phyloP scores from a whole-genome alignment of 192 early-diverging fungal genomes.

The Coemansia sp. region DNA sequence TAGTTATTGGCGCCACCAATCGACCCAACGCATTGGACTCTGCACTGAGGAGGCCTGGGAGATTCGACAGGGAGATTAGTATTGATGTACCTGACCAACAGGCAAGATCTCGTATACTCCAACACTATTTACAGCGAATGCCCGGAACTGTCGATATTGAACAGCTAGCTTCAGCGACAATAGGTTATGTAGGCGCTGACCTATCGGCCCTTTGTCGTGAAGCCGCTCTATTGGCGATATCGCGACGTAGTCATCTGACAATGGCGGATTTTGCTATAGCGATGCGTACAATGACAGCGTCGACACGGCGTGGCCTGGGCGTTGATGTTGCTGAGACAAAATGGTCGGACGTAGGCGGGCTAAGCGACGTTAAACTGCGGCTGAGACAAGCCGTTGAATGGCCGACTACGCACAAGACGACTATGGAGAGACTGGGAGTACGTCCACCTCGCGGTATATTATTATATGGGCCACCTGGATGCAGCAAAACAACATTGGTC shows the following conservation, averaged over 20 bases:
- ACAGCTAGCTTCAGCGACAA: conserved; percentile 50
- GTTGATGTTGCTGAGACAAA: conserved; percentile 63
- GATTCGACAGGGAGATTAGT: conserved; percentile 97
- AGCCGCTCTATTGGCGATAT: conserved; percentile 61
- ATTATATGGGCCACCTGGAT: conserved; percentile 97
- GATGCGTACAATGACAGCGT: conserved; percentile 68
- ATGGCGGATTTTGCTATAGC: conserved; percentile 70
- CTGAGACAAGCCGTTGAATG: conserved; percentile 88
- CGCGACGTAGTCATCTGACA: conserved; percentile 29
- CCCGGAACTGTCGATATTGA: conserved; percentile 33
- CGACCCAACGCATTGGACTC: conserved; percentile 96
- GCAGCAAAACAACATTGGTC: conserved; percentile 96
- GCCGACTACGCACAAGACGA: conserved; percentile 75
- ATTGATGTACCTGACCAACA: conserved; percentile 64
- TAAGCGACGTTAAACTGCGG: conserved; percentile 77
- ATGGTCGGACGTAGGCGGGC: conserved; percentile 92
- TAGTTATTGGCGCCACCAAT: conserved; percentile 98
- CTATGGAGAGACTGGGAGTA: conserved; percentile 78
- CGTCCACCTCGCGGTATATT: conserved; percentile 84
- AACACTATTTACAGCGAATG: background rate
- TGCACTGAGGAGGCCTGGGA: conserved; percentile 91
- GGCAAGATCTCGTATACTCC: background rate
- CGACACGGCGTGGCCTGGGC: conserved; percentile 69
- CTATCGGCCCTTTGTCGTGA: conserved; percentile 83
- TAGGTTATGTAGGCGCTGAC: conserved; percentile 96